Conservation (phyloP, 2,329 filamentous ascomycete genomes). For the Cryphonectria japonica region DNA sequence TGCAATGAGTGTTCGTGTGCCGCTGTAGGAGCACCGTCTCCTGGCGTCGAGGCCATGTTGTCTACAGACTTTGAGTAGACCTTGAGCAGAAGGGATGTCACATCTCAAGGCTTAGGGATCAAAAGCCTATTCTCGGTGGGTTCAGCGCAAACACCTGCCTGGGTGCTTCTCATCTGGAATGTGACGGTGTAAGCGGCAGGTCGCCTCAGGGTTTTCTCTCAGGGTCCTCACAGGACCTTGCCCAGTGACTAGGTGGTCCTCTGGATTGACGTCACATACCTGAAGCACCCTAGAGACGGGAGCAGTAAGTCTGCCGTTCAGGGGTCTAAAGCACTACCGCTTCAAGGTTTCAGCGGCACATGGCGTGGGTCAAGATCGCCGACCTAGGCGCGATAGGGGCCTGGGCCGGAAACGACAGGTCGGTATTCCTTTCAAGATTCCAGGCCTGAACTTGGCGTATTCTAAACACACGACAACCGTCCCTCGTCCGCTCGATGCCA, state of each 20-base stretch:
- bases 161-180: background rate
- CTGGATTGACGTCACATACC: constrained; percentile 4
- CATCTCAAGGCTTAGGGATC: background rate
- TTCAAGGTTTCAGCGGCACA: background rate
- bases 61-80: background rate
- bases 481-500: constrained; percentile 6
- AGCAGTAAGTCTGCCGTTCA: background rate
- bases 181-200: background rate
- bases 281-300: background rate
- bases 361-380: background rate
- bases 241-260: background rate
- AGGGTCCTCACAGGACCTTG: background rate
- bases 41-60: background rate
- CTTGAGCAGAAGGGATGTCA: background rate
- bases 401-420: background rate
- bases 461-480: background rate
- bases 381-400: background rate
- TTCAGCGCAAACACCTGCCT: background rate
- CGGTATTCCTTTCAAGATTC: background rate
- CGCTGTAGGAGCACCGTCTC: background rate
- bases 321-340: background rate
- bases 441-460: background rate
- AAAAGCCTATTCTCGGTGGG: background rate
- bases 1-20: background rate
- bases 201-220: background rate